Evolutionary conservation across 2,329 filamentous ascomycete genomes (phyloP).

Genomic region (Alternaria solani): DNA sequence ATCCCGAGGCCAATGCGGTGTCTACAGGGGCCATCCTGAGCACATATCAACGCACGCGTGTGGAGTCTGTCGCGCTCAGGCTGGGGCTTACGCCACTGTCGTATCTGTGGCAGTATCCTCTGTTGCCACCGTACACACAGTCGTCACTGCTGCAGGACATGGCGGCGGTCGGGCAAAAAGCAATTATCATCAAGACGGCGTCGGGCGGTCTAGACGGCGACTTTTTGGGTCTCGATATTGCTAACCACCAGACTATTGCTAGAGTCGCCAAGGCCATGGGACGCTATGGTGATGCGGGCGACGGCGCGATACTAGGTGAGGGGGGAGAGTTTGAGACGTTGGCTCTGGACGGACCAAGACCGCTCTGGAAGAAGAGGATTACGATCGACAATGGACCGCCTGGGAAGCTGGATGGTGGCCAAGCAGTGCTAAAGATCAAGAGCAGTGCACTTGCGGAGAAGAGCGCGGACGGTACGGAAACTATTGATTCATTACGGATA

Average conservation of each 20-base stretch:
- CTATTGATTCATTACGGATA: slow-evolving; percentile 56
- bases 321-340: slow-evolving; percentile 97
- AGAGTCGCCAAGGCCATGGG: slow-evolving; percentile 64
- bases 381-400: slow-evolving; percentile 64
- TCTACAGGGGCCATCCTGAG: slow-evolving; percentile 92
- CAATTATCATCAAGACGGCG: slow-evolving; percentile 94
- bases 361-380: slow-evolving; percentile 77
- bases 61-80: slow-evolving; percentile 88
- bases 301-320: slow-evolving; percentile 83
- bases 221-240: slow-evolving; percentile 83
- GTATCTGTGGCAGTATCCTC: slow-evolving; percentile 91
- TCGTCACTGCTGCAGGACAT: slow-evolving; percentile 78
- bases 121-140: slow-evolving; percentile 65
- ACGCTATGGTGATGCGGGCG: slow-evolving; percentile 70
- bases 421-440: slow-evolving; percentile 72
- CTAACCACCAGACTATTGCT: slow-evolving; percentile 59
- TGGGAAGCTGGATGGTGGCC: slow-evolving; percentile 76
- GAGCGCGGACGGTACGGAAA: slow-evolving; percentile 31
- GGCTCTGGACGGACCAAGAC: slow-evolving; percentile 78
- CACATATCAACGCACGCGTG: slow-evolving; percentile 94
- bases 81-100: slow-evolving; percentile 84
- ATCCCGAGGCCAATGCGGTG: slow-evolving; percentile 85
- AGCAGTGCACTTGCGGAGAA: slow-evolving; percentile 64
- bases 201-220: slow-evolving; percentile 84
- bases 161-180: slow-evolving; percentile 77